Percentiles rank a stretch among this genome's conserved stretches.
Evolutionary conservation across 768 basidiomycete genomes (phyloP).

Genomic region (Sutorius australiensis): DNA sequence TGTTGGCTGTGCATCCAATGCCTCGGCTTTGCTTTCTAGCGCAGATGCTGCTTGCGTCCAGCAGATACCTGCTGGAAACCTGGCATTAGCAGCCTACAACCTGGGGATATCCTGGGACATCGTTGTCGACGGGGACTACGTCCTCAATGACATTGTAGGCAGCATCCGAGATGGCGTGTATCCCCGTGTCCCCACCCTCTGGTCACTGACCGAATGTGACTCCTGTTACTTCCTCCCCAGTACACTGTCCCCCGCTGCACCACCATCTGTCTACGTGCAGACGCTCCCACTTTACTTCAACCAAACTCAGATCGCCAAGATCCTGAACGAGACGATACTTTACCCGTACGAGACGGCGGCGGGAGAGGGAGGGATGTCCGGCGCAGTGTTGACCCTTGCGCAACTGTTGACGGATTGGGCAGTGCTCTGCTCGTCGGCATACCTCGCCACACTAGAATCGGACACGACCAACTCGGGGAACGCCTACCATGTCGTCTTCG

Average conservation of each 20-base stretch:
- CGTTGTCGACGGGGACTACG: constrained; percentile 16
- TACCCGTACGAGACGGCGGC: constrained; percentile 18
- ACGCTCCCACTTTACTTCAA: constrained; percentile 4
- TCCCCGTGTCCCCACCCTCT: constrained; percentile 15
- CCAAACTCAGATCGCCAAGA: constrained; percentile 2
- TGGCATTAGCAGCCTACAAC: constrained; percentile 5
- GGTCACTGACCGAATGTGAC: constrained; percentile 18
- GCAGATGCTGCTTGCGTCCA: constrained; percentile 5
- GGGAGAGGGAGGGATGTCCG: constrained; percentile 1
- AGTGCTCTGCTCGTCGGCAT: constrained; percentile 4
- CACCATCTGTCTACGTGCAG: constrained; percentile 7
- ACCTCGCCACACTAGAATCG: constrained; percentile 7
- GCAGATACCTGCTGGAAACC: constrained; percentile 1
- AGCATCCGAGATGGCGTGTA: constrained; percentile 16
- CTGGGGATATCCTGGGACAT: constrained; percentile 10
- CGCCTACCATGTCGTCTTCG: constrained; percentile 6
- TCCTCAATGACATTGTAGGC: constrained; percentile 11
- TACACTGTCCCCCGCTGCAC: constrained; percentile 10
- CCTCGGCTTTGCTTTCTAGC: constrained; percentile 3
- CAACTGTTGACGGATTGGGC: constrained; percentile 14
- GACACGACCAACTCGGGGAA: constrained; percentile 15
- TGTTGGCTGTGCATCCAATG: constrained; percentile 17
- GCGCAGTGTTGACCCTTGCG: constrained; percentile 1
- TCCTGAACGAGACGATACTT: constrained; percentile 11
- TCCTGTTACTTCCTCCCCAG: constrained; percentile 17